Base-by-base conservation (phyloP, 345 rosid species). In the Arabidopsis suecica region DNA sequence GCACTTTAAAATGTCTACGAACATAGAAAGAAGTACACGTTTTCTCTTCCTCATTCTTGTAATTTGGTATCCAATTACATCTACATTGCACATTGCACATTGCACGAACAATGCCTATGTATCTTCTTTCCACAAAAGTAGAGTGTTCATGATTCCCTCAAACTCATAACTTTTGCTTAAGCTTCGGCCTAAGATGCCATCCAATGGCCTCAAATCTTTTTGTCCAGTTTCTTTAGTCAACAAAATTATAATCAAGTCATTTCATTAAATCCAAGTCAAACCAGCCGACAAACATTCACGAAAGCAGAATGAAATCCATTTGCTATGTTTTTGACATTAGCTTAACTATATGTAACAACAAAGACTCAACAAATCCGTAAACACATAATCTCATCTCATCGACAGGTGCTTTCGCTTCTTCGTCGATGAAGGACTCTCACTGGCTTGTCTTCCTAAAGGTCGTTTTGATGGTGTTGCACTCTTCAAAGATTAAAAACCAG, bases 331-430 rank as follows among this genome's bases (percentile, higher is more conserved):
- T 41, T 37, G 1, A 2, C 30, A 25, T 61, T 61, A 38, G 59
- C 45, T 63, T 16, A 57, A 18, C 33, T 49, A 54, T 62, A 36
- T 69, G 3, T 25, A 61, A 76, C 65, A 59, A 38, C 40, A 64
- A 32, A 41, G 36, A 25, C 62, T 62, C 7, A 6, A 60, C 30
- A 40, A 41, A 67, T 59, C 50, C 4, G 2, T 14, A 16, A 44
- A 63, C 9, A 45, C 58, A 87, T 87, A 41, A 86, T 61, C 13
- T 61, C 60, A 71, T 71, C 76, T 94, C 92, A 89, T 89, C 5
- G 96, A 71, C n/a, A 82, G 76, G 73, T 88, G 96, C 85, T 89
- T 89, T 48, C 91, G 86, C 82, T 93, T 93, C 87, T 88, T 93
- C 5, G 54, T 57, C 10, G 85, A 83, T 53, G 77, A 75, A 32